Evolutionary conservation across 768 basidiomycete genomes (phyloP).

Genomic region (Hygrophoropsis aurantiaca): DNA sequence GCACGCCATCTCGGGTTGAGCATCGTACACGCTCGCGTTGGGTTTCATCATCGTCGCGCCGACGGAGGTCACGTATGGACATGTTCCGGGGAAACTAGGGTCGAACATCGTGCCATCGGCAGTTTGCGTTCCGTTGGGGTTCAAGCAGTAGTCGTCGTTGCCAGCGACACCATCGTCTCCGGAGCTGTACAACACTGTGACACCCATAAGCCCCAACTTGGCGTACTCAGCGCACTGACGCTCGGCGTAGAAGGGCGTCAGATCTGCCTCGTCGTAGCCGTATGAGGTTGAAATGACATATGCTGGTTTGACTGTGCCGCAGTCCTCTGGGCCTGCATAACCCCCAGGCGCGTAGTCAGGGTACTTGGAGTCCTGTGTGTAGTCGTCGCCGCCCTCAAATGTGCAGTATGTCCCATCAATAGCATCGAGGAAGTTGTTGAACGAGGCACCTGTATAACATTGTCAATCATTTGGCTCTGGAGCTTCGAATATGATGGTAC

Average conservation of each 20-base stretch:
- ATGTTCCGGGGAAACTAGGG: constrained; percentile 39
- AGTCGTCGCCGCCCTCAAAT: constrained; percentile 44
- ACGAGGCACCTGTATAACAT: constrained; percentile 38
- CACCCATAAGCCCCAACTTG: constrained; percentile 37
- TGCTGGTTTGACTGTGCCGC: constrained; percentile 36
- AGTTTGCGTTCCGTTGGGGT: constrained; percentile 15
- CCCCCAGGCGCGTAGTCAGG: constrained; percentile 30
- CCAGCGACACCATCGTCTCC: constrained; percentile 42
- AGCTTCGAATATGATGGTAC: constrained; percentile 3
- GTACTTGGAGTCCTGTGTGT: constrained; percentile 34
- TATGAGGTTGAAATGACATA: constrained; percentile 37
- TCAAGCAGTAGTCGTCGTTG: constrained; percentile 23
- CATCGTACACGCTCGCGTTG: constrained; percentile 18
- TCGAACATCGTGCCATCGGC: constrained; percentile 22
- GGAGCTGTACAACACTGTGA: constrained; percentile 35
- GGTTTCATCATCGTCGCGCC: constrained; percentile 42
- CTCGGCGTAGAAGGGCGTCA: constrained; percentile 30
- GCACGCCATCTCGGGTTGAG: constrained; percentile 16
- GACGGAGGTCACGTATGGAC: constrained; percentile 41
- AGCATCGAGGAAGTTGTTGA: constrained; percentile 48
- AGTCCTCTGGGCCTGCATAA: constrained; percentile 34
- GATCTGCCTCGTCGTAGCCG: constrained; percentile 32
- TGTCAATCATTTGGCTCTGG: background rate
- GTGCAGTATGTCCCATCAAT: constrained; percentile 46
- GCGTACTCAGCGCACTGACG: constrained; percentile 39